These are phyloP conservation scores for Postia placenta DNA, from an alignment of 768 basidiomycete species.

Conservation along the genomic window DNA sequence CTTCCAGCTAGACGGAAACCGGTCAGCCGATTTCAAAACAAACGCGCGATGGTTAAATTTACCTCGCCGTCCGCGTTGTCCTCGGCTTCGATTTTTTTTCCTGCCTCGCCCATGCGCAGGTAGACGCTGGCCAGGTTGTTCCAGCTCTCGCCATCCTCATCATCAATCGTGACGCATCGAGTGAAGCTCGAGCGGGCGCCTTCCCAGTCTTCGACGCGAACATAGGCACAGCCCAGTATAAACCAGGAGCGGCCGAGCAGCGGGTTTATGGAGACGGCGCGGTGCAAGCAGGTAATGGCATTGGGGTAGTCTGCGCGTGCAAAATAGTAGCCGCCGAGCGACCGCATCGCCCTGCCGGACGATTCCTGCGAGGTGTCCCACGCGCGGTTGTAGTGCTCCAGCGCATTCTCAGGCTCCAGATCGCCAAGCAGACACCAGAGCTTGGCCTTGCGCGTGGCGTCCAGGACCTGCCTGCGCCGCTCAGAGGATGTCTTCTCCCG, in stretches of 20 bases:
- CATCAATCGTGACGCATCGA: constrained; percentile 85
- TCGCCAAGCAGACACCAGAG: constrained; percentile 95
- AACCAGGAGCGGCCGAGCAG: constrained; percentile 89
- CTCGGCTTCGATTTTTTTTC: constrained; percentile 20
- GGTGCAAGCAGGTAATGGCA: constrained; percentile 60
- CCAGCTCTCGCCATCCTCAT: constrained; percentile 98
- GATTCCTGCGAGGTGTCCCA: constrained; percentile 78
- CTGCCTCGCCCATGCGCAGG: constrained; percentile 63
- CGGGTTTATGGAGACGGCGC: constrained; percentile 85
- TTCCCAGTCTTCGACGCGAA: constrained; percentile 80
- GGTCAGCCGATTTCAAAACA: neutral
- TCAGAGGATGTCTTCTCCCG: constrained; percentile 48
- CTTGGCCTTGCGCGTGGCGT: constrained; percentile 77
- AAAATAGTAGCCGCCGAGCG: constrained; percentile 82
- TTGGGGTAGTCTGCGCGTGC: constrained; percentile 54
- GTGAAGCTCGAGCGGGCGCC: constrained; percentile 79
- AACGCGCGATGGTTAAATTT: neutral
- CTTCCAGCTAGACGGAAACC: constrained; percentile 2
- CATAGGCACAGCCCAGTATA: constrained; percentile 86
- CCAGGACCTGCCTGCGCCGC: constrained; percentile 39
- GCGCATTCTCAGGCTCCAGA: constrained; percentile 66
- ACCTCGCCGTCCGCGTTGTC: constrained; percentile 26
- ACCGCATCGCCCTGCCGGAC: constrained; percentile 88
- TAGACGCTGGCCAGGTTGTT: constrained; percentile 95
- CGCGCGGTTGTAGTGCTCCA: constrained; percentile 72